Evolutionary conservation across 164 flowering plant genomes (phyloP).

Genomic region (Litsea cubeba): DNA sequence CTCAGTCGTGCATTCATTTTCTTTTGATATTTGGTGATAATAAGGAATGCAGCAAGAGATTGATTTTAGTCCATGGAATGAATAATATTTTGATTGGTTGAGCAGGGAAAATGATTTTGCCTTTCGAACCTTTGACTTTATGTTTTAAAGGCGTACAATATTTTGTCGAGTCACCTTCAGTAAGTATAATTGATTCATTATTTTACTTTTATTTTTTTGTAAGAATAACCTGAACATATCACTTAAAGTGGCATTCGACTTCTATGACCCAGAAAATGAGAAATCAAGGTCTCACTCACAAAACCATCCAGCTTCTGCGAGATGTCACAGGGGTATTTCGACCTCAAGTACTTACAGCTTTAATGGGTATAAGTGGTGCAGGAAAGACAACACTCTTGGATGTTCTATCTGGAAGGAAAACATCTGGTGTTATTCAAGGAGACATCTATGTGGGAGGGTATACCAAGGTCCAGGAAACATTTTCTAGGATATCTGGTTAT

Average conservation of each 20-base stretch:
- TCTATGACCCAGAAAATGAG: conserved; percentile 6
- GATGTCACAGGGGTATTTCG: conserved; percentile 59
- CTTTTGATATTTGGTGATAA: too few relatives aligned
- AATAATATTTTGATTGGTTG: neutral
- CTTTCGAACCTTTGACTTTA: conserved; percentile 33
- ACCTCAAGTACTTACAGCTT: conserved; percentile 75
- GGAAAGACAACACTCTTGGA: conserved; percentile 82
- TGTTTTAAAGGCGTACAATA: conserved; percentile 35
- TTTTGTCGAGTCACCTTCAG: conserved; percentile 33
- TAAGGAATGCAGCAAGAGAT: too few relatives aligned
- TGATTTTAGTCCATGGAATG: neutral
- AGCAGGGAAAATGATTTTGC: conserved; percentile 26
- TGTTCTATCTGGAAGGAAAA: conserved; percentile 78
- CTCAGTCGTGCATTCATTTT: too few relatives aligned
- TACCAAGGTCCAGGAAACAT: conserved; percentile 70
- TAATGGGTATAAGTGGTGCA: conserved; percentile 83
- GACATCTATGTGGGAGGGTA: conserved; percentile 57
- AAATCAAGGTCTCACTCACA: conserved; percentile 25
- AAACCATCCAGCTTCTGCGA: conserved; percentile 54
- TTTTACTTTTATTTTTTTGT: neutral
- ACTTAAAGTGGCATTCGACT: conserved; percentile 3
- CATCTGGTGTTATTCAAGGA: conserved; percentile 63
- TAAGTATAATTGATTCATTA: conserved; percentile 2
- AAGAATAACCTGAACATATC: neutral
- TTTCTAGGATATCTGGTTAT: conserved; percentile 74